Evolutionary conservation across 2,329 filamentous ascomycete genomes (phyloP).

Genomic region (Aspergillus tamarii): DNA sequence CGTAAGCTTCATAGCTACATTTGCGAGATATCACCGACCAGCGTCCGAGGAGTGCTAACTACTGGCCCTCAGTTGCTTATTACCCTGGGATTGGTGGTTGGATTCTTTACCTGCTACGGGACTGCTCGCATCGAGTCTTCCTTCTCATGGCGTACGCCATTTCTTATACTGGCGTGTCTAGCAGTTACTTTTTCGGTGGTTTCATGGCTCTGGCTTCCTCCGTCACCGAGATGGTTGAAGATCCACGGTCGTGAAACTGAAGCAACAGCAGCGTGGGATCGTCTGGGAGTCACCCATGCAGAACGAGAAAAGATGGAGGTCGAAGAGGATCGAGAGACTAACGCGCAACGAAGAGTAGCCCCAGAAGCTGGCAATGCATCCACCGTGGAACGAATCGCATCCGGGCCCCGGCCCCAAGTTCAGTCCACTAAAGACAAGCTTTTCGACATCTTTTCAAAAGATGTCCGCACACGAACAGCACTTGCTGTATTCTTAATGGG

Average conservation of each 20-base stretch:
- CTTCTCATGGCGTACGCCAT: constrained; percentile 61
- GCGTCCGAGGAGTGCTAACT: constrained; percentile 54
- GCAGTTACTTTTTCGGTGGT: constrained; percentile 44
- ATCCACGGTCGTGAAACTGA: constrained; percentile 51
- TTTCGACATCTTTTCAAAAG: constrained; percentile 40
- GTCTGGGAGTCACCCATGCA: constrained; percentile 48
- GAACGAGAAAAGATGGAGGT: constrained; percentile 56
- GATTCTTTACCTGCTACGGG: constrained; percentile 65
- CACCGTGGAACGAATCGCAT: constrained; percentile 1
- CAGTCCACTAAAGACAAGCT: constrained; percentile 25
- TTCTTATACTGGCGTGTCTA: constrained; percentile 51
- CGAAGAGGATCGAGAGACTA: constrained; percentile 23
- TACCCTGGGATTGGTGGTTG: constrained; percentile 55
- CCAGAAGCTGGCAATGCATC: constrained; percentile 10
- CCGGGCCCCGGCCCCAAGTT: constrained; percentile 9
- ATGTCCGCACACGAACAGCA: constrained; percentile 52
- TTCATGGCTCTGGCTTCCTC: constrained; percentile 51
- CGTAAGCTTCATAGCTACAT: constrained; percentile 45
- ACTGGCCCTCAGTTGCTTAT: constrained; percentile 58
- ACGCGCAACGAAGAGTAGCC: constrained; percentile 3
- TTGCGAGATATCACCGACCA: constrained; percentile 62
- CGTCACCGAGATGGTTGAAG: constrained; percentile 63
- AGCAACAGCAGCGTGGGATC: constrained; percentile 48
- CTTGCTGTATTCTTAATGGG: constrained; percentile 61
- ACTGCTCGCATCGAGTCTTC: constrained; percentile 51